Evolutionary conservation across 1,284 basidiomycete genomes (phyloP), one percentile per base, ranked within the genome.

Genomic region (Pterulicium gracile): DNA sequence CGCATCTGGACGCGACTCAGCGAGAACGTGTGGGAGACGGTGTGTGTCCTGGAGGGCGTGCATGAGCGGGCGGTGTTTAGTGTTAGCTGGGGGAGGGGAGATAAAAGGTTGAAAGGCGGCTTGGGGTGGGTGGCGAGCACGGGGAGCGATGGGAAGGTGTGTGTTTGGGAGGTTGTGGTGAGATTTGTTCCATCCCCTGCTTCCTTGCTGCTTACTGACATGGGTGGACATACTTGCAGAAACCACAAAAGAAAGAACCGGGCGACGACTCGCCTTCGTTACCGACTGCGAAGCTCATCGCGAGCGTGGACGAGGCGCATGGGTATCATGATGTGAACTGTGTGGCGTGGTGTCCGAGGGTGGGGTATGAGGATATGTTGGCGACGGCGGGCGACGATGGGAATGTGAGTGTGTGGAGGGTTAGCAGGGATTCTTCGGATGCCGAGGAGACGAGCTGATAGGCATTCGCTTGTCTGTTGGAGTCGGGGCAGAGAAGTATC

Each of bases 321-420:
- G 85, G 73, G 3, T 77, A 84, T 1, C 69, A 76, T 52, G 90
- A 94, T 56, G 72, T 90, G 35, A 93, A 94, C 59, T 70, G 76
- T 27, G 71, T 91, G 12, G 67, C 72, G 1, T 94, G 88, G 88
- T 89, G 86, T 61, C 75, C 81, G 1, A 65, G 79, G 21, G 54
- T 61, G 12, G 81, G 78, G 1, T 68, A 67, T 49, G 71, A 78
- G 51, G 68, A 81, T 53, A 49, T 90, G 2, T 65, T 93, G 3
- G 86, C 85, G 0, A 88, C 81, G 3, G 75, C 81, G 0, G 89
- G 84, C 1, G 90, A 94, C 53, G 90, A 93, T 57, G 84, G 86
- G 3, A 59, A 66, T 19, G 70, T 83, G 27, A 76, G 72, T 53
- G 69, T 92, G 27, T 93, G 88, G 90, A 65, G n/a, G n/a, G n/a